Base-by-base conservation (phyloP, 306 rosid genomes). In the Quercus glauca region DNA sequence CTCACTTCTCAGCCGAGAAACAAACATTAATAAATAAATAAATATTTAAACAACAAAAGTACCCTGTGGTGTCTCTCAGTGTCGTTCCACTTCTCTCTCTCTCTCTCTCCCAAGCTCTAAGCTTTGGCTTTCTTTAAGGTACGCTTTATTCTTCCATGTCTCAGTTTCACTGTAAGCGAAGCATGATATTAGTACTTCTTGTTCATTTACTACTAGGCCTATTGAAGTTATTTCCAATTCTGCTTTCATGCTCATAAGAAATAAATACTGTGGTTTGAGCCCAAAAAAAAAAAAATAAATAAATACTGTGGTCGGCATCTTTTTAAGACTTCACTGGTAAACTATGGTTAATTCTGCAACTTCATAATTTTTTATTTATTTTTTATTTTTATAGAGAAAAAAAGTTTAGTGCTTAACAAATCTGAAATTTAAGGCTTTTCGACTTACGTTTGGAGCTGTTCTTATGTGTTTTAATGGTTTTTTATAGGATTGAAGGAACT, bases 401-500 rank as follows among this genome's bases (percentile, higher is more conserved):
- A 37, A 7, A 8, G 45, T 37, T 7, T 37, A 37, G 45, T 37
- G 45, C 11, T 37, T 37, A 7, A 37, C 11, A 37, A 61, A 71
- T 74, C 12, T 55, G 45, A 83, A 61, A 57, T 4, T 71, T 14
- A 7, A 25, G 35, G 58, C 71, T 29, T 23, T 23, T 79, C 78
- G 81, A 73, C 78, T 58, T 83, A 29, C 41, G 23, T 76, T 73
- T 11, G 28, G 75, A 75, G 83, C 78, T 69, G 80, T 76, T 73
- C 43, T 55, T 59, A 12, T 63, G 76, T 31, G n/a, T 75, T 68
- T 71, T 75, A 18, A 64, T 77, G 81, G 53, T 5, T 64, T 25
- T 25, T 86, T 23, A 41, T 82, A 69, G 85, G 76, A 74, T 80
- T 73, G 81, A 82, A 82, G 85, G 85, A 37, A 35, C 25, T 21